Percentiles rank a stretch among this genome's conserved stretches.
These are phyloP conservation scores for Leccinum cinnamomeum DNA, from an alignment of 1,284 basidiomycete species.

Conservation along the genomic window DNA sequence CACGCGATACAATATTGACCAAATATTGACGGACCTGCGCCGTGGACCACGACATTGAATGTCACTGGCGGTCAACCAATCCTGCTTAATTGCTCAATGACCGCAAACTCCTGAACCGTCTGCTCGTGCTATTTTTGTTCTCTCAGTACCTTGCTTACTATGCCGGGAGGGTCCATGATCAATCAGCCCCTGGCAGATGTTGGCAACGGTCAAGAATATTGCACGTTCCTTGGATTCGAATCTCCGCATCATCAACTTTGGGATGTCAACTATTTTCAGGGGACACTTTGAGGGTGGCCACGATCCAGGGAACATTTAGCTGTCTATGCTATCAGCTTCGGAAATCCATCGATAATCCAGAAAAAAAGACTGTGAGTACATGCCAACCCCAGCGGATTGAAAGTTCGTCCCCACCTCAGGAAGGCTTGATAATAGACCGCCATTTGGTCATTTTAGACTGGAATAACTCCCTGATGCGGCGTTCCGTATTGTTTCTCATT, in stretches of 20 bases:
- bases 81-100: not conserved
- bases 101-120: not conserved
- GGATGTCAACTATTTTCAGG: not conserved
- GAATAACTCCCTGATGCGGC: not conserved
- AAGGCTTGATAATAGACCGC: not conserved
- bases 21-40: not conserved
- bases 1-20: not conserved
- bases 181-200: not conserved
- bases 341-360: not conserved
- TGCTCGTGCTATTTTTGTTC: not conserved
- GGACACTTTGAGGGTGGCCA: not conserved
- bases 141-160: not conserved
- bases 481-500: not conserved
- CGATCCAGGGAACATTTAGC: not conserved
- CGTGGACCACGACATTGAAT: not conserved
- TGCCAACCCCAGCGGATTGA: not conserved
- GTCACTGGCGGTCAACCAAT: not conserved
- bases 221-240: not conserved
- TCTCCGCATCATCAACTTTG: not conserved
- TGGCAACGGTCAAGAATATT: not conserved
- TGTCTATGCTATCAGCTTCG: not conserved
- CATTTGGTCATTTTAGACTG: not conserved
- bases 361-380: not conserved
- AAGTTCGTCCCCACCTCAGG: not conserved
- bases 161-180: not conserved